Conservation (phyloP, 2,329 filamentous ascomycete genomes). For the Elsinoe batatas region DNA sequence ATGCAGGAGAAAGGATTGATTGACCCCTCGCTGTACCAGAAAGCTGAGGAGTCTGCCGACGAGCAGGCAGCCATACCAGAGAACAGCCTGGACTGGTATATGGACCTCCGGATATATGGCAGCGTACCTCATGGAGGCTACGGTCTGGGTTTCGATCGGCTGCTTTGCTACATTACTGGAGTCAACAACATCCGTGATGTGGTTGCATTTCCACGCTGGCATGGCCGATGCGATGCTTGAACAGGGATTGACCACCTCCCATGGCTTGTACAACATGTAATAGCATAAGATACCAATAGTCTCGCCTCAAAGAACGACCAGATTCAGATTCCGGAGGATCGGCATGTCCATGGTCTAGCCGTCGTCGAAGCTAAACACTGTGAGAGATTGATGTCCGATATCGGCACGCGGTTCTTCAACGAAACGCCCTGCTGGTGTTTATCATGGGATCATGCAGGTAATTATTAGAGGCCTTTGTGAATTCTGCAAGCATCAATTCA, state of each 20-base stretch:
- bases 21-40: slow-evolving; percentile 12
- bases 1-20: slow-evolving; percentile 60
- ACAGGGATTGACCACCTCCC: slow-evolving; percentile 20
- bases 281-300: neutral
- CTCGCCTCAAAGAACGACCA: neutral
- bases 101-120: slow-evolving; percentile 82
- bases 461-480: no score
- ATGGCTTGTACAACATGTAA: neutral
- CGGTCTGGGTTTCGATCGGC: slow-evolving; percentile 78
- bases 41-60: neutral
- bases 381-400: neutral
- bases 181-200: slow-evolving; percentile 75
- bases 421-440: neutral
- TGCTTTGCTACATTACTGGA: slow-evolving; percentile 74
- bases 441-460: neutral
- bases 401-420: neutral
- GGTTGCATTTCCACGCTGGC: slow-evolving; percentile 72
- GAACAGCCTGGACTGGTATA: slow-evolving; percentile 63
- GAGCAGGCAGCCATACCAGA: slow-evolving; percentile 10
- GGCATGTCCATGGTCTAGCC: neutral
- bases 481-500: neutral
- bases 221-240: slow-evolving; percentile 42
- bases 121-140: slow-evolving; percentile 87
- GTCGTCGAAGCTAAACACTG: neutral
- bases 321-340: neutral